phyloP scores from a whole-genome alignment of 129 eudicot species.

The Oenanthe sinensis region DNA sequence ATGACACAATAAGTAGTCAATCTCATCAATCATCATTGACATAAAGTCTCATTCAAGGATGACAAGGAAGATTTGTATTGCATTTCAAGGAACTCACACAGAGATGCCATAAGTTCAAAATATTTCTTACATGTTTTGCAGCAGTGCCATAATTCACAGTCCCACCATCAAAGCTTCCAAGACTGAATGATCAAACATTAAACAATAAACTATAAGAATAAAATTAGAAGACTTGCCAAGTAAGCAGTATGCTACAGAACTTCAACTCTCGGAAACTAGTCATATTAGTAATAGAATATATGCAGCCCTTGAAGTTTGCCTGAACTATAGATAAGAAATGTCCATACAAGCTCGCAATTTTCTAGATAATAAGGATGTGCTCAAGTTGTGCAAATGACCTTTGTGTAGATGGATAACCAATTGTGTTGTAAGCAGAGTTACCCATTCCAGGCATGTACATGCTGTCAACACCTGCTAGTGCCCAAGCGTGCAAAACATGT shows the following conservation, averaged over 20 bases:
- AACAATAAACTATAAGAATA: conserved; percentile 3
- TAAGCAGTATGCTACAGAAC: not conserved
- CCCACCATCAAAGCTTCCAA: conserved; percentile 42
- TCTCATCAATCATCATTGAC: not conserved
- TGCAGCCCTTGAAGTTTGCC: conserved; percentile 37
- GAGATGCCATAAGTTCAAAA: not conserved
- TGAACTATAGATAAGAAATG: conserved; percentile 32
- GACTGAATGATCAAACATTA: conserved; percentile 33
- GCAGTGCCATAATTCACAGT: conserved; percentile 20
- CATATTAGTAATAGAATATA: conserved; percentile 19
- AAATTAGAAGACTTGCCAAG: conserved; percentile 16
- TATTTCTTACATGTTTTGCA: conserved; percentile 42
- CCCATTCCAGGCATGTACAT: conserved; percentile 92
- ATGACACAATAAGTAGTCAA: not conserved
- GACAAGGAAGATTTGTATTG: not conserved
- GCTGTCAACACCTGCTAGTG: conserved; percentile 99
- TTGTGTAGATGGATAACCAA: conserved; percentile 98
- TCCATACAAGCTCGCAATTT: conserved; percentile 23
- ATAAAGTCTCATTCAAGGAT: not conserved
- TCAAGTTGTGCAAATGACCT: conserved; percentile 98
- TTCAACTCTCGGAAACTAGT: conserved; percentile 26
- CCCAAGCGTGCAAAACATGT: conserved; percentile 98
- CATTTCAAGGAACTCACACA: not conserved
- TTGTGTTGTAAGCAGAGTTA: conserved; percentile 95
- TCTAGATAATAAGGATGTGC: conserved; percentile 60